These are phyloP conservation scores for Teunomyces panamensis DNA, from an alignment of 805 yeast species.

Conservation along the genomic window DNA sequence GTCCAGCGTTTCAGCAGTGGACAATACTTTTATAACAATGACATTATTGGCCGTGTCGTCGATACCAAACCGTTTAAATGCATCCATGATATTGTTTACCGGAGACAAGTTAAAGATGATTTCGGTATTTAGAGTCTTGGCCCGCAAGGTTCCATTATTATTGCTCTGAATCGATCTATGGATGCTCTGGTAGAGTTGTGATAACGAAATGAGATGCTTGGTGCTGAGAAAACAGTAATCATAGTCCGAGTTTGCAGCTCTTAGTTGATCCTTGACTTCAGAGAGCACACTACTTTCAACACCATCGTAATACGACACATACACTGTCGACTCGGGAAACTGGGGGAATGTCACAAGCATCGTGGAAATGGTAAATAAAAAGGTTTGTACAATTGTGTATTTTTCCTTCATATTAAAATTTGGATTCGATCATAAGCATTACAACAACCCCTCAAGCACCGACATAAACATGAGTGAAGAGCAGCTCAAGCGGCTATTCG, in stretches of 20 bases:
- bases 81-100: slow-evolving; percentile 67
- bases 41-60: slow-evolving; percentile 45
- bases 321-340: slow-evolving; percentile 36
- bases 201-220: slow-evolving; percentile 51
- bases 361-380: not conserved
- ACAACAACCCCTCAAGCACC: not conserved
- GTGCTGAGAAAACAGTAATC: slow-evolving; percentile 69
- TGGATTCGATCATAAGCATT: not conserved
- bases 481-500: slow-evolving; percentile 1
- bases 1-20: slow-evolving; percentile 22
- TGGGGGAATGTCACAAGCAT: slow-evolving; percentile 40
- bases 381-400: no score
- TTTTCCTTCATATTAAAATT: slow-evolving; percentile 1
- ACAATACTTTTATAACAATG: slow-evolving; percentile 50
- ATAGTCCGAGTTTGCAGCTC: slow-evolving; percentile 44
- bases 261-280: slow-evolving; percentile 43
- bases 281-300: slow-evolving; percentile 39
- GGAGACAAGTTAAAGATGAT: slow-evolving; percentile 68
- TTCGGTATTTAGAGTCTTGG: slow-evolving; percentile 70
- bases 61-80: slow-evolving; percentile 68
- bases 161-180: slow-evolving; percentile 59
- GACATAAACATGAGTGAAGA: not conserved
- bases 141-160: slow-evolving; percentile 47
- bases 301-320: slow-evolving; percentile 42
- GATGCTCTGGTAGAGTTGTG: slow-evolving; percentile 60